Evolutionary conservation across 1,284 basidiomycete species (phyloP), one percentile per base, ranked within the genome.

Genomic region (Gastroboletus turbinatus): DNA sequence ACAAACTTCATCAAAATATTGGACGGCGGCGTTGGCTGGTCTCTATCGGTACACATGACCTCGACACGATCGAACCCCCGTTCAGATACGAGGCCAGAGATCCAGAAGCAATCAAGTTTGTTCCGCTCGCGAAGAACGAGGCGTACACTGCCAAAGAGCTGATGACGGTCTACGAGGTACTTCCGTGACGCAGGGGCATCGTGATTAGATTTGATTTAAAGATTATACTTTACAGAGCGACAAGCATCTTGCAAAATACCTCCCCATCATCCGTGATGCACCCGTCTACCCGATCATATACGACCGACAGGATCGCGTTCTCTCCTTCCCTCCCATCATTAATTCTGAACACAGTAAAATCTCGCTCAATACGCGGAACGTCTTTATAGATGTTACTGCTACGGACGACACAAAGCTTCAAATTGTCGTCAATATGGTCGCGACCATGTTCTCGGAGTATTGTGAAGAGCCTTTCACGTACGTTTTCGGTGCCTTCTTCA

Each of bases 221-320:
- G 17, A 23, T 25, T n/a, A 25, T 45, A 7, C 32, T 56, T 33
- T 33, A 42, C 65, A 96, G 93, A 85, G 84, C 47, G 97, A 99
- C 71, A 92, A 94, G 74, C 94, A 99, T 70, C 80, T 99, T 45
- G 81, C 85, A 44, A 86, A 83, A 71, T 99, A 94, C 76, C 82
- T 99, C 40, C 92, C 81, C 63, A 97, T 99, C 72, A 96, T 99
- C 70, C 85, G 88, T 27, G 94, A 98, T 70, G 93, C 92, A 11
- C 94, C 96, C 8, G 94, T 96, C 42, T 99, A 98, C 75, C 97
- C 97, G 23, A 92, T 99, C 75, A 97, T 99, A 71, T 98, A 98
- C 75, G 96, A 98, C 73, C 78, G 84, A 21, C 80, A 90, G 56
- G 88, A 93, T 69, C 84, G 79, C 33, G 96, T 99, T 2, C 81